phyloP scores from a whole-genome alignment of 768 basidiomycete genomes.

The Lentinula sp. region DNA sequence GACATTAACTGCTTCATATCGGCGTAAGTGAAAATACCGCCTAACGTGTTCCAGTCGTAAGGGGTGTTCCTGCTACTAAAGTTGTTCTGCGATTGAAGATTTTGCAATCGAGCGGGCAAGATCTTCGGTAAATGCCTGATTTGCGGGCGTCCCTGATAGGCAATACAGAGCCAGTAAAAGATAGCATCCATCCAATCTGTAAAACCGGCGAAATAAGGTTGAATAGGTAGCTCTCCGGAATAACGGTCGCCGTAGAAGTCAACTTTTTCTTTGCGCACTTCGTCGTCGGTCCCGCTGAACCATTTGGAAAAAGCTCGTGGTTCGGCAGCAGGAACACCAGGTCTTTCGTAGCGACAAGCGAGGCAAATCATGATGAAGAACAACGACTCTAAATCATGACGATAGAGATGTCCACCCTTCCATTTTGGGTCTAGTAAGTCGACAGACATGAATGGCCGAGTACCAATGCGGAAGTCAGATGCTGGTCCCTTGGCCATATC shows the following conservation, averaged over 20 bases:
- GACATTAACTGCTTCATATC: neutral
- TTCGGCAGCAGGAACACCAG: neutral
- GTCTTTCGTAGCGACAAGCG: neutral
- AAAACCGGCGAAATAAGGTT: too few species aligned
- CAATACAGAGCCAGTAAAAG: too few species aligned
- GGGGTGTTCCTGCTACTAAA: neutral
- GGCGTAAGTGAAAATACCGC: neutral
- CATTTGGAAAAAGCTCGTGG: neutral
- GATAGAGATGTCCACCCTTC: neutral
- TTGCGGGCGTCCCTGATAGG: too few species aligned
- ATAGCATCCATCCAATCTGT: too few species aligned
- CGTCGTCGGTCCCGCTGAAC: neutral
- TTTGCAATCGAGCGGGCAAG: too few species aligned
- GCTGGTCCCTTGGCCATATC: neutral
- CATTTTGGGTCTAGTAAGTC: neutral
- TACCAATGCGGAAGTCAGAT: neutral
- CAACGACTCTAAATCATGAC: slow-evolving; percentile 7
- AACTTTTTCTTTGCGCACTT: too few species aligned
- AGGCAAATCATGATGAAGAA: slow-evolving; percentile 3
- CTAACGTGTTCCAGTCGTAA: neutral
- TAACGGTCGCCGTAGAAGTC: too few species aligned
- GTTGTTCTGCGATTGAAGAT: neutral
- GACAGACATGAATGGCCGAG: neutral
- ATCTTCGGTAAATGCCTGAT: neutral
- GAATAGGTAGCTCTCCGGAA: too few species aligned